phyloP scores from a whole-genome alignment of 106 monocot genomes.

The Dioscorea alata region DNA sequence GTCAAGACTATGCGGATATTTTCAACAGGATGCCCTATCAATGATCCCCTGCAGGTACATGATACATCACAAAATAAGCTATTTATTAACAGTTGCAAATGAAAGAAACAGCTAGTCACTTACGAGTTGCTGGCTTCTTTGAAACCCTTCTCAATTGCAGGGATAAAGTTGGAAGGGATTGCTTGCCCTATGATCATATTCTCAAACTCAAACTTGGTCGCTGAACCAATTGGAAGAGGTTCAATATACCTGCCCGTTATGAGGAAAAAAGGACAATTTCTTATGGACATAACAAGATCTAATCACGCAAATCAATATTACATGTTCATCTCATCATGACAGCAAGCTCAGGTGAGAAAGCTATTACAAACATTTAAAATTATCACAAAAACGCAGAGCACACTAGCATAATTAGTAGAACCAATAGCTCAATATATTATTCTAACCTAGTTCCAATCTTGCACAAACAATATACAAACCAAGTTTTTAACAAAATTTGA shows the following conservation, averaged over 20 bases:
- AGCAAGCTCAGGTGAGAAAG: too few species aligned
- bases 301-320: too few species aligned
- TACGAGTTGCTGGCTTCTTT: slow-evolving; percentile 92
- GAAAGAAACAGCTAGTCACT: slow-evolving; percentile 13
- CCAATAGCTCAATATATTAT: too few species aligned
- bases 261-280: not conserved
- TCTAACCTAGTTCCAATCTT: too few species aligned
- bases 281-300: not conserved
- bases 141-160: slow-evolving; percentile 96
- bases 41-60: slow-evolving; percentile 57
- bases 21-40: slow-evolving; percentile 96
- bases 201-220: slow-evolving; percentile 89
- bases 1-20: slow-evolving; percentile 82
- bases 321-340: too few species aligned
- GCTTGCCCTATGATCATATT: slow-evolving; percentile 92
- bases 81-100: not conserved
- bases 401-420: too few species aligned
- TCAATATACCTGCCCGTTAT: slow-evolving; percentile 60
- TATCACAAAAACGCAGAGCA: too few species aligned
- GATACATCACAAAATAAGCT: not conserved
- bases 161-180: slow-evolving; percentile 75
- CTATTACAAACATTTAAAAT: too few species aligned
- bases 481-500: too few species aligned
- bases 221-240: slow-evolving; percentile 67
- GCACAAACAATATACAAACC: too few species aligned